Conservation (phyloP, 2,329 filamentous ascomycete species). For the Hortaea werneckii region DNA sequence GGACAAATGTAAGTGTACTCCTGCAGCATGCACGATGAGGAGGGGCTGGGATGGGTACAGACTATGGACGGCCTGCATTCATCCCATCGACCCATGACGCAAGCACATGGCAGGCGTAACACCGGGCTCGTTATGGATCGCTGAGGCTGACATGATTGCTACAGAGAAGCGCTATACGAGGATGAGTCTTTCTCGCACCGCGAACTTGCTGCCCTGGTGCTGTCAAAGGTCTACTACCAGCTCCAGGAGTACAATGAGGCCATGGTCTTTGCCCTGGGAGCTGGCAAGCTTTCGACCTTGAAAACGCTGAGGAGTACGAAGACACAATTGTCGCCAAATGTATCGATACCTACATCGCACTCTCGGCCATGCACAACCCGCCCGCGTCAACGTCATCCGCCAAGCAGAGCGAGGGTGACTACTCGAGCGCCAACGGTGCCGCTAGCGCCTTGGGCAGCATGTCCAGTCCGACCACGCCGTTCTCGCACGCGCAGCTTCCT, state of each 20-base stretch:
- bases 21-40: background rate
- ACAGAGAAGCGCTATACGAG: slow-evolving; percentile 91
- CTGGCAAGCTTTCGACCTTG: slow-evolving; percentile 92
- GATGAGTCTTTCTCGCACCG: slow-evolving; percentile 90
- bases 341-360: slow-evolving; percentile 90
- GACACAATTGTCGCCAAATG: slow-evolving; percentile 98
- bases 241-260: slow-evolving; percentile 98
- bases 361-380: slow-evolving; percentile 53
- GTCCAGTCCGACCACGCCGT: slow-evolving; percentile 84
- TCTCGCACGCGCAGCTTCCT: slow-evolving; percentile 84
- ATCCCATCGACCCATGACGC: too few species aligned
- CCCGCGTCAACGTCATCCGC: slow-evolving; percentile 39
- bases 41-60: too few species aligned
- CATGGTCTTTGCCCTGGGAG: slow-evolving; percentile 93
- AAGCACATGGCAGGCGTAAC: too few species aligned
- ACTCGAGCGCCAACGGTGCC: slow-evolving; percentile 54
- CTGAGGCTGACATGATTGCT: slow-evolving; percentile 1
- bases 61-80: too few species aligned
- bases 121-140: too few species aligned
- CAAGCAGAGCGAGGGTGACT: slow-evolving; percentile 59
- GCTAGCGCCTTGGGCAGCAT: slow-evolving; percentile 56
- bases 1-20: slow-evolving; percentile 69
- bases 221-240: slow-evolving; percentile 98
- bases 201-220: slow-evolving; percentile 84
- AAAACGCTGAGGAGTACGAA: slow-evolving; percentile 87